Evolutionary conservation across 768 basidiomycete genomes (phyloP), one percentile per base, ranked within the genome.

Genomic region (Boletales sp.): DNA sequence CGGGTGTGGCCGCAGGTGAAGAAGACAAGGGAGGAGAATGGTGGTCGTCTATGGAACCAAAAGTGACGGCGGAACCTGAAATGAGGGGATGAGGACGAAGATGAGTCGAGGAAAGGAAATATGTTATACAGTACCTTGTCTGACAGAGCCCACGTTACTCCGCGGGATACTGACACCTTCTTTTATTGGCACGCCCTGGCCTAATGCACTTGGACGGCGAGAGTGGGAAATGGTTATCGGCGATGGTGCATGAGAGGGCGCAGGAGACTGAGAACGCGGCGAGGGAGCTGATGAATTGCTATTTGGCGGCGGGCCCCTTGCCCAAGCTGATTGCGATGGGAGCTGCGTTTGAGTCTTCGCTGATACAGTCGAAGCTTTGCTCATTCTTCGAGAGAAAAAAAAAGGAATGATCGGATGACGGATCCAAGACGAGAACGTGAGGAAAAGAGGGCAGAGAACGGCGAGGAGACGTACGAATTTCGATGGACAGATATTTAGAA

Each of bases 271-370:
- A 42, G 90, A 84, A 69, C 88, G 84, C 51, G 86, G 78, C 53
- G 85, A 78, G 50, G 86, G 67, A 43, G 72, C 69, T 51, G 73
- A 72, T 47, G 82, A 68, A 12, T 50, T 67, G 54, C 60, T 72
- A 57, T 69, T 78, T 73, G 80, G 79, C 48, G 92, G 90, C 45
- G 91, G 91, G 69, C 91, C 90, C 79, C 73, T 86, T 73, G 87
- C 75, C 92, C 92, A 95, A 77, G 90, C 91, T 72, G 90, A 91
- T 78, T 83, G 82, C 76, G 78, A 69, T 69, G 86, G 73, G 74
- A 85, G 83, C 80, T 77, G 82, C 74, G 82, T 69, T 72, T 79
- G 79, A 76, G 74, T 84, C 82, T 85, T 86, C 74, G 74, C 75
- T 70, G 86, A 74, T 70, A 81, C 77, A 70, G 85, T 80, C 60